These are phyloP conservation scores for Blastomyces parvus DNA, from an alignment of 2,329 filamentous ascomycete species.

Conservation along the genomic window DNA sequence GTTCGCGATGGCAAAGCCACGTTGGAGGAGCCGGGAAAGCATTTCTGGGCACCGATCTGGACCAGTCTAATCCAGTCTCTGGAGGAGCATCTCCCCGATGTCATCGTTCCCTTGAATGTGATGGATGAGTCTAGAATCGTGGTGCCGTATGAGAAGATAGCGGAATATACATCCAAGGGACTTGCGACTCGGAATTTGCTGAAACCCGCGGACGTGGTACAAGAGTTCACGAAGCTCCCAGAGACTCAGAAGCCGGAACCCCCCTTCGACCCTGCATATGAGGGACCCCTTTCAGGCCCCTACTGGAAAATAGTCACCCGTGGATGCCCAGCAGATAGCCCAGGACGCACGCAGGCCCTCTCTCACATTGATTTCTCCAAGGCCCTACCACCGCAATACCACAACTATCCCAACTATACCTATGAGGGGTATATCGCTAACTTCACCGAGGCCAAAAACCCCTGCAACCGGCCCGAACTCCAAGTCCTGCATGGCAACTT, in stretches of 20 bases:
- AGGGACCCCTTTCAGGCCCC: slow-evolving; percentile 15
- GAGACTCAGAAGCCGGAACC: neutral
- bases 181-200: slow-evolving; percentile 22
- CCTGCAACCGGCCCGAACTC: slow-evolving; percentile 39
- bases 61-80: slow-evolving; percentile 32
- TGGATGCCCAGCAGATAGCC: slow-evolving; percentile 27
- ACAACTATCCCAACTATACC: slow-evolving; percentile 24
- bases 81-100: slow-evolving; percentile 33
- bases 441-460: slow-evolving; percentile 38
- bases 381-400: slow-evolving; percentile 16
- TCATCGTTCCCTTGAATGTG: slow-evolving; percentile 40
- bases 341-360: slow-evolving; percentile 18
- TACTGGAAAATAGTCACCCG: slow-evolving; percentile 38
- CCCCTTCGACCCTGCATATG: slow-evolving; percentile 13
- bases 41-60: slow-evolving; percentile 36
- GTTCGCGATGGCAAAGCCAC: slow-evolving; percentile 34
- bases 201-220: slow-evolving; percentile 23
- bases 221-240: slow-evolving; percentile 15
- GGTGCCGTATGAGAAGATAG: slow-evolving; percentile 40
- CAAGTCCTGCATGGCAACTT: slow-evolving; percentile 41
- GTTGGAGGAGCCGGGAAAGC: slow-evolving; percentile 20
- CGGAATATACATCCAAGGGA: slow-evolving; percentile 30
- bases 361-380: slow-evolving; percentile 29
- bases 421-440: slow-evolving; percentile 41
- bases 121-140: slow-evolving; percentile 43